These are phyloP conservation scores for Phytophthora sp. DNA, from an alignment of 352 stramenopile genomes.

Conservation along the genomic window DNA sequence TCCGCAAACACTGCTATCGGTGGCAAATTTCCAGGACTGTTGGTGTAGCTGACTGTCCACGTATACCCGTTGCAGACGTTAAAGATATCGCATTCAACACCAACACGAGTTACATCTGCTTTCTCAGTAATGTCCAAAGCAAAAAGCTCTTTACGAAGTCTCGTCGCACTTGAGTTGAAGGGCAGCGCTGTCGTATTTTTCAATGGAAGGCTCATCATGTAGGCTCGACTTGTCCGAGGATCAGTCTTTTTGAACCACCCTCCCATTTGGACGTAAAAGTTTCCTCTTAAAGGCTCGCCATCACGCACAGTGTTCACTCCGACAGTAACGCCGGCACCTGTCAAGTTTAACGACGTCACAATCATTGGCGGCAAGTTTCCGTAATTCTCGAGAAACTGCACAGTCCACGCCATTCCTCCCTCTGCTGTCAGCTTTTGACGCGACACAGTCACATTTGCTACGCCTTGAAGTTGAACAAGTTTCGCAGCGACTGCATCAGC, in stretches of 20 bases:
- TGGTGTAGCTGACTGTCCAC: conserved; percentile 68
- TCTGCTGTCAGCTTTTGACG: conserved; percentile 49
- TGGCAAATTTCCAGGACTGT: conserved; percentile 69
- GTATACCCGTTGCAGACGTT: conserved; percentile 67
- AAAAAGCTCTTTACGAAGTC: conserved; percentile 43
- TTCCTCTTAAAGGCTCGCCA: conserved; percentile 55
- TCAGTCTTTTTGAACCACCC: conserved; percentile 62
- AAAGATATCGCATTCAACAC: conserved; percentile 65
- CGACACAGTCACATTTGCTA: conserved; percentile 58
- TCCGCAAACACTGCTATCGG: conserved; percentile 54
- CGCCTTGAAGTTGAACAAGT: conserved; percentile 49
- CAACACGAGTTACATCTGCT: conserved; percentile 38
- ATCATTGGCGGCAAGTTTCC: conserved; percentile 50
- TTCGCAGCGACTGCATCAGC: conserved; percentile 29
- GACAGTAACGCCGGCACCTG: conserved; percentile 43
- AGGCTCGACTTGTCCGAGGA: conserved; percentile 45
- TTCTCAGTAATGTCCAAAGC: conserved; percentile 48
- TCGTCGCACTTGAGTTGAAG: conserved; percentile 42
- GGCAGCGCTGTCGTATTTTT: conserved; percentile 50
- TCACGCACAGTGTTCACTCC: conserved; percentile 44
- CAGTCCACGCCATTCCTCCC: conserved; percentile 65
- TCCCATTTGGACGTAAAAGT: conserved; percentile 61
- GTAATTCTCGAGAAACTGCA: conserved; percentile 72
- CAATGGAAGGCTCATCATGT: conserved; percentile 38
- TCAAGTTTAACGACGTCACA: conserved; percentile 56